Percentiles rank a stretch among this genome's conserved stretches.
These are phyloP conservation scores for Linnemannia schmuckeri DNA, from an alignment of 192 early-diverging fungal species.

Conservation along the genomic window DNA sequence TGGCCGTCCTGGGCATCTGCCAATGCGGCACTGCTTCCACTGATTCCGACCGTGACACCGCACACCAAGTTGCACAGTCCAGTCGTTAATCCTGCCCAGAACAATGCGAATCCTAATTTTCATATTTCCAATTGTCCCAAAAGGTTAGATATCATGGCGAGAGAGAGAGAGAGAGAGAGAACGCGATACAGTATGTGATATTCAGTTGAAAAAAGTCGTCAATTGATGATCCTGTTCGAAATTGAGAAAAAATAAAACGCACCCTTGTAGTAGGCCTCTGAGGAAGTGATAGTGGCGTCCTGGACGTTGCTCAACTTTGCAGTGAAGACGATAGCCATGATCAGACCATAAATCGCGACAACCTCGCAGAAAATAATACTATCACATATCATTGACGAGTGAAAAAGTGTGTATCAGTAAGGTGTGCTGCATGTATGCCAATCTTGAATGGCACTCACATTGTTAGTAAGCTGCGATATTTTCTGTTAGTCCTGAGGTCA, in stretches of 20 bases:
- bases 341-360: constrained; percentile 98
- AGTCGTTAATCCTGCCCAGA: constrained; percentile 97
- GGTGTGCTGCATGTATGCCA: neutral
- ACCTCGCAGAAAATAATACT: constrained; percentile 99
- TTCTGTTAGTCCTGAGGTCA: neutral
- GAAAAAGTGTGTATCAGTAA: neutral
- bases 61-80: constrained; percentile 95
- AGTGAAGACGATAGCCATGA: constrained; percentile 98
- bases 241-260: constrained; percentile 1
- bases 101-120: constrained; percentile 84
- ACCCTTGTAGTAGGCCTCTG: constrained; percentile 86
- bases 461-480: neutral
- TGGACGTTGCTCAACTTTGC: constrained; percentile 80
- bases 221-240: neutral
- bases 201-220: neutral
- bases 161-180: neutral
- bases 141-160: neutral
- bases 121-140: neutral
- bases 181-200: neutral
- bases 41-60: constrained; percentile 93
- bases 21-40: constrained; percentile 93
- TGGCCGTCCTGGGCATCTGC: constrained; percentile 95
- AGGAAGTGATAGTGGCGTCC: constrained; percentile 59
- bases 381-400: neutral
- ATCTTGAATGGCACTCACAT: neutral